Base-by-base conservation (phyloP, 164 flowering plant species). In the Platanus orientalis region DNA sequence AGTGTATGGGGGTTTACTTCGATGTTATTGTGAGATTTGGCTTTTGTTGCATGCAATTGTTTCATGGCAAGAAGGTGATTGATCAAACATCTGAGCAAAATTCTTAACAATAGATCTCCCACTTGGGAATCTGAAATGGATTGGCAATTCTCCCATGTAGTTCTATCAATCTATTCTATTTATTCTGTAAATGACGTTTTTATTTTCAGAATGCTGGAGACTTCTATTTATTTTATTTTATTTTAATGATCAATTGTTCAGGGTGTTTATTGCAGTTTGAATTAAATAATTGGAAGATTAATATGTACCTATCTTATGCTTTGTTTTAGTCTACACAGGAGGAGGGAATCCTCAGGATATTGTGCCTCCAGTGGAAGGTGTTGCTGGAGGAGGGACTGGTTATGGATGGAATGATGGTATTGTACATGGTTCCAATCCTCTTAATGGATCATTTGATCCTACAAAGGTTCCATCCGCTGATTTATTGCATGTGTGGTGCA, bases 351-450 rank as follows among this genome's bases (percentile, higher is more conserved):
- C 64, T 54, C 77, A 65, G 63, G 64, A 57, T 24, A 16, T 13
- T 6, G 83, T 83, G 67, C 97, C 91, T 34, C 98, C 96, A 13
- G 85, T 91, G 66, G 98, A 94, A 76, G 98, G 98, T 60, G 91
- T 94, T 67, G 83, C 88, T 60, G 98, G 98, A 54, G 98, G 98
- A 49, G 98, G 98, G 47, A 94, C 98, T 6, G 88, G 90, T 17
- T 94, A 94, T 80, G 98, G 98, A 68, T 94, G 95, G 97, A 80
- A 68, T 79, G 97, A 94, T 64, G 87, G 75, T 61, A 71, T 69
- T 17, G 1, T 75, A 12, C 76, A 65, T 7, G 66, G 57, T 72
- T 78, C 80, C 39, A 69, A 69, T 56, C 53, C 62, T 27, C 62
- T 79, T 21, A 79, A 59, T 63, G 84, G 86, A n/a, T 62, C 78